Evolutionary conservation across 1,284 basidiomycete genomes (phyloP), one percentile per base, ranked within the genome.

Genomic region (Volvariella volvacea): DNA sequence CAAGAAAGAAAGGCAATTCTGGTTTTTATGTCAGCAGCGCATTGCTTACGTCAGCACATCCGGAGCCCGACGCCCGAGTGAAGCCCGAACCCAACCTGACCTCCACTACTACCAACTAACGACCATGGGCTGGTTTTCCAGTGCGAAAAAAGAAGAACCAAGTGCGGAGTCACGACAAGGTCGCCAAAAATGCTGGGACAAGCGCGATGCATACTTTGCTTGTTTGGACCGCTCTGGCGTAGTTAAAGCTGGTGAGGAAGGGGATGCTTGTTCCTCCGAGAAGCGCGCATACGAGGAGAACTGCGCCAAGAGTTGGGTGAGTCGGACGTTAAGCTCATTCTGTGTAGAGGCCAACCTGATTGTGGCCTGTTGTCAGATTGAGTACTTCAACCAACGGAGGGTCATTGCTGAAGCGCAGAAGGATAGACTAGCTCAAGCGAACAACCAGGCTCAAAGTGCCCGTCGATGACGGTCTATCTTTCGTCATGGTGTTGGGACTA

Each of bases 251-350:
- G 87, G 88, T 31, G 71, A 76, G 39, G 78, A 86, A 58, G 78
- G 76, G 17, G 64, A 56, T 39, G 63, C 66, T 12, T 91, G 88
- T 55, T 55, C 66, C 8, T 53, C 62, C 22, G 66, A 80, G 57
- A 74, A 73, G 50, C 64, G 63, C 22, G 49, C 46, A 1, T 91
- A 88, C 58, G 74, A 83, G 46, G 63, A 68, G 49, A 78, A 73
- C 53, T 91, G 88, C 57, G 87, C 85, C 0, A 82, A 78, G 61
- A 90, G 88, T 63, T 91, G 88, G 88, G 88, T 88, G 58, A 47
- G 83, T 71, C 20, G 14, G 20, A 41, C 4, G 4, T 21, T 28
- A 6, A 28, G 25, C 12, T 6, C 12, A 28, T 6, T 28, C 12
- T 28, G 6, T 28, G 25, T 28, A n/a, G 25, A 28, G 6, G 25